Conservation (phyloP, 2,329 filamentous ascomycete species). For the Diaporthe helianthi region DNA sequence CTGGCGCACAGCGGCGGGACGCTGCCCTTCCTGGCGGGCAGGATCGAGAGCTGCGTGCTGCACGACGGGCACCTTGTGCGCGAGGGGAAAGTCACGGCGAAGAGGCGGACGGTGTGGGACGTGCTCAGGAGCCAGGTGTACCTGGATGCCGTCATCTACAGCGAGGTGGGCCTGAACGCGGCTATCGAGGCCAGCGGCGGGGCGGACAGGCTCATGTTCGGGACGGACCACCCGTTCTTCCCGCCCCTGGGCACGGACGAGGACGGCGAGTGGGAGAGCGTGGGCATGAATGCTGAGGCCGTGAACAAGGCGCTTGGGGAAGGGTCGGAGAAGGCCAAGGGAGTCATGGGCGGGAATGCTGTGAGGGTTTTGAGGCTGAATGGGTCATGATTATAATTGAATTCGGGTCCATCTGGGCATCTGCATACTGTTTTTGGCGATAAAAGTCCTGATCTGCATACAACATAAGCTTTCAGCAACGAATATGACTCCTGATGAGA, state of each 20-base stretch:
- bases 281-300: slow-evolving; percentile 54
- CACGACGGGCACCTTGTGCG: slow-evolving; percentile 80
- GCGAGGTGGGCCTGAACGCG: slow-evolving; percentile 73
- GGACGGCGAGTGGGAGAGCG: slow-evolving; percentile 73
- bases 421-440: not conserved
- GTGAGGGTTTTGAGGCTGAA: slow-evolving; percentile 39
- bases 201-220: slow-evolving; percentile 77
- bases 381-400: slow-evolving; percentile 34
- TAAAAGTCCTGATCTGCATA: not conserved
- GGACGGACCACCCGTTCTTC: slow-evolving; percentile 86
- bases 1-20: slow-evolving; percentile 90
- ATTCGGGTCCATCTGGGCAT: not conserved
- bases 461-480: slow-evolving; percentile 14
- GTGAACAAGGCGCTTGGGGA: slow-evolving; percentile 39
- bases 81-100: slow-evolving; percentile 60
- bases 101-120: slow-evolving; percentile 61
- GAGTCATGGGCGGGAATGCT: slow-evolving; percentile 43
- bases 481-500: not conserved
- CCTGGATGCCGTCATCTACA: slow-evolving; percentile 87
- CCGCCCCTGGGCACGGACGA: slow-evolving; percentile 72
- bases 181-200: slow-evolving; percentile 72
- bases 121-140: slow-evolving; percentile 77
- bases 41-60: slow-evolving; percentile 85
- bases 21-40: slow-evolving; percentile 84
- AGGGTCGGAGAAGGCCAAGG: slow-evolving; percentile 36